These are phyloP conservation scores for Penicillium glabrum DNA, from an alignment of 2,329 filamentous ascomycete species.

Conservation along the genomic window DNA sequence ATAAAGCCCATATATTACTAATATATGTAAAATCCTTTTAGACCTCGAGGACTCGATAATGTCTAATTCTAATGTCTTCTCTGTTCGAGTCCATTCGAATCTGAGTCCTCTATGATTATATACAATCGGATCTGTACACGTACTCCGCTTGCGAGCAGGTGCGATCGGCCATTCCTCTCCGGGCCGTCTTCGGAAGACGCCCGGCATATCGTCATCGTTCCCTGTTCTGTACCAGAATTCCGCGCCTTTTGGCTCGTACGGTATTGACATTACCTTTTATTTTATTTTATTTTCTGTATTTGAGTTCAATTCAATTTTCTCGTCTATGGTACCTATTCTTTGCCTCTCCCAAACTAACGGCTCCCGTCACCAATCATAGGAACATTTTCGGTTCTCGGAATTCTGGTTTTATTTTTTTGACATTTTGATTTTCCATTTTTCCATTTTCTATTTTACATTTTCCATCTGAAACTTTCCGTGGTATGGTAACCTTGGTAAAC, in stretches of 20 bases:
- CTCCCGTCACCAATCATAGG: not conserved
- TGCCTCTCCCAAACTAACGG: not conserved
- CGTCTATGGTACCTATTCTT: not conserved
- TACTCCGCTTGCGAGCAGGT: constrained; percentile 2
- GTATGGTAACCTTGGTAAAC: constrained; percentile 19
- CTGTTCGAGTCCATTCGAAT: too few species aligned
- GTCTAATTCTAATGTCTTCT: too few species aligned
- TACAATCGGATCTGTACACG: not conserved
- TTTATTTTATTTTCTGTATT: constrained; percentile 5
- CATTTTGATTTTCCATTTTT: constrained; percentile 7
- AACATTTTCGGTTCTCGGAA: not conserved
- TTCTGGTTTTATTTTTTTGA: constrained; percentile 1
- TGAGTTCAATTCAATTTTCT: not conserved
- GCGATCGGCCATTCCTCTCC: constrained; percentile 9
- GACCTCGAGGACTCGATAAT: too few species aligned
- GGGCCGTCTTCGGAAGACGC: constrained; percentile 16
- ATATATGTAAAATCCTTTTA: too few species aligned
- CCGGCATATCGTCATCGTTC: constrained; percentile 15
- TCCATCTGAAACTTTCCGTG: constrained; percentile 11
- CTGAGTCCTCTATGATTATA: not conserved
- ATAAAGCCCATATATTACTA: too few species aligned
- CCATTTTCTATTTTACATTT: constrained; percentile 13
- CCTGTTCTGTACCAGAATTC: not conserved
- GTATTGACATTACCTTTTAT: constrained; percentile 4
- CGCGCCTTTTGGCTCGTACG: constrained; percentile 7